These are phyloP conservation scores for Penicillium dipodomyicola DNA, from an alignment of 495 filamentous ascomycete genomes.

Conservation along the genomic window DNA sequence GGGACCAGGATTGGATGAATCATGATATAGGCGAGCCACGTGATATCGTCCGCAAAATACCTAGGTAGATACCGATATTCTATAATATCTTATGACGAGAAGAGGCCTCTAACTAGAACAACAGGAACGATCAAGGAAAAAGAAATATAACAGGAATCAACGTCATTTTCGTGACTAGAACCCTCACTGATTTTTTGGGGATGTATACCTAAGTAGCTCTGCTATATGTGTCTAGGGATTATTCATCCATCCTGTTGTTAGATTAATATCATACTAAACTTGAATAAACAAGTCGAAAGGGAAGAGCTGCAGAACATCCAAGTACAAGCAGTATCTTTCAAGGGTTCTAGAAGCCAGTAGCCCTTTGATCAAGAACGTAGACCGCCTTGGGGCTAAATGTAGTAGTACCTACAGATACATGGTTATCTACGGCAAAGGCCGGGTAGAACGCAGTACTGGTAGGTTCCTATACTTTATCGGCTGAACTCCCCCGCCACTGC, in stretches of 20 bases:
- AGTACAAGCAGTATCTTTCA: too few species aligned
- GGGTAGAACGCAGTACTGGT: background rate
- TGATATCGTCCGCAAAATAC: background rate
- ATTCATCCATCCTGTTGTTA: too few species aligned
- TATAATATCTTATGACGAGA: too few species aligned
- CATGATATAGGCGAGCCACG: constrained; percentile 23
- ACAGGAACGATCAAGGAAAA: too few species aligned
- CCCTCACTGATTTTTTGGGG: background rate
- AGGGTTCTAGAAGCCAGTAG: constrained; percentile 4
- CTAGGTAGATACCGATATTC: too few species aligned
- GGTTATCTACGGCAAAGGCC: background rate
- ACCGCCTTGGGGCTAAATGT: constrained; percentile 9
- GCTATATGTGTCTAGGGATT: too few species aligned
- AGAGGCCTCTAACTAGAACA: too few species aligned
- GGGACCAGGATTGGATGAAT: constrained; percentile 27
- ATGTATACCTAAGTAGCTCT: too few species aligned
- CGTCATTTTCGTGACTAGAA: background rate
- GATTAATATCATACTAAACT: too few species aligned
- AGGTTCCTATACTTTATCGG: constrained; percentile 10
- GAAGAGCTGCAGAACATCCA: background rate
- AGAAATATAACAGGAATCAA: too few species aligned
- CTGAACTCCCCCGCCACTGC: constrained; percentile 10
- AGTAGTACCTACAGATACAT: constrained; percentile 6
- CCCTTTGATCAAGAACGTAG: background rate
- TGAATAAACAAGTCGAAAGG: background rate